Conservation (phyloP, 73 alveolate genomes). For the Urostyla sp. region DNA sequence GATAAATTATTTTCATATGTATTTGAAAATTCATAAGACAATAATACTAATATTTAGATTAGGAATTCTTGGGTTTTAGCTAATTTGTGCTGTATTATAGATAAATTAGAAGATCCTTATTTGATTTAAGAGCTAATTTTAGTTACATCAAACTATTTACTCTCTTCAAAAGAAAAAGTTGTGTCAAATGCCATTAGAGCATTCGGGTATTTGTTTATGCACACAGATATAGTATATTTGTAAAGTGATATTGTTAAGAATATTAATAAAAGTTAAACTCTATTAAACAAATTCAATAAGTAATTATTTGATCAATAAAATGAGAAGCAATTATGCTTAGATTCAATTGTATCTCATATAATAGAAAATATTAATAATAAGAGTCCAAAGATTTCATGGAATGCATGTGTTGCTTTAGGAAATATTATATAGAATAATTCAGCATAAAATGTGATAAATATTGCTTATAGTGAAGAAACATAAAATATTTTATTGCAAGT, state of each 20-base stretch:
- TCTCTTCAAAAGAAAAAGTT: conserved; percentile 53
- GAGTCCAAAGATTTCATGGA: conserved; percentile 69
- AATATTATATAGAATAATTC: conserved; percentile 42
- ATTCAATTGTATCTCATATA: conserved; percentile 8
- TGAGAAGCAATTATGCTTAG: not conserved
- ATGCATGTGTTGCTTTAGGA: conserved; percentile 65
- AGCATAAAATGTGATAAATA: not conserved
- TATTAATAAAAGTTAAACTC: not conserved
- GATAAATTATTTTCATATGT: conserved; percentile 3
- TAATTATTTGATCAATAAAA: not conserved
- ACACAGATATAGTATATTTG: not conserved
- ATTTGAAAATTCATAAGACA: conserved; percentile 9
- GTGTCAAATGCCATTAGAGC: conserved; percentile 64
- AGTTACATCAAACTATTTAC: conserved; percentile 16
- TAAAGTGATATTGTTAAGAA: not conserved
- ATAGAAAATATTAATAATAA: conserved; percentile 36
- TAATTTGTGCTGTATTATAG: conserved; percentile 51
- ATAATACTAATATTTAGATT: conserved; percentile 28
- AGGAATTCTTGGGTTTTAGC: conserved; percentile 67
- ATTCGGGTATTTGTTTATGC: conserved; percentile 46
- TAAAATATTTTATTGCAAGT: conserved; percentile 8
- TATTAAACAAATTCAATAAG: not conserved
- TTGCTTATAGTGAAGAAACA: conserved; percentile 6
- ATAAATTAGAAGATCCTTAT: not conserved
- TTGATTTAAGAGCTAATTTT: conserved; percentile 14